phyloP scores from a whole-genome alignment of 2,329 filamentous ascomycete species.

The Trichoderma sp. region DNA sequence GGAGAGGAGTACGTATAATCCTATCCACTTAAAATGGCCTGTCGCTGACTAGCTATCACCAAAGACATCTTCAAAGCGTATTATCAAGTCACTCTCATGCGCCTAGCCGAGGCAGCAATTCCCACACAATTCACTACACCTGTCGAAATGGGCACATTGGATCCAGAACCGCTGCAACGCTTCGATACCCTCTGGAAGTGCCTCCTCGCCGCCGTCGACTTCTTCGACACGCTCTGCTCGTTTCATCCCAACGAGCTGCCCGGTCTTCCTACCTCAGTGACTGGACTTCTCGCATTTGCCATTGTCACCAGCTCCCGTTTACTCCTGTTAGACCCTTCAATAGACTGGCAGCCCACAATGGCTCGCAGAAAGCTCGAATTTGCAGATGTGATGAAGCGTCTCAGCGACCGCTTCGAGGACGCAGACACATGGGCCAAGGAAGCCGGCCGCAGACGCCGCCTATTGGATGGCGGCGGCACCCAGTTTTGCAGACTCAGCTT shows the following conservation, averaged over 20 bases:
- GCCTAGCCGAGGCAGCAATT: conserved; percentile 40
- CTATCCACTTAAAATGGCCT: not conserved
- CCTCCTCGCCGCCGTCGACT: conserved; percentile 30
- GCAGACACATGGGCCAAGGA: conserved; percentile 29
- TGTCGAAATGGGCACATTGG: conserved; percentile 6
- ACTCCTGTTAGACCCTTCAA: conserved; percentile 32
- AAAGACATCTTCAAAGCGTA: conserved; percentile 36
- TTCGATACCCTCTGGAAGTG: conserved; percentile 39
- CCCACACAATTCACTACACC: conserved; percentile 26
- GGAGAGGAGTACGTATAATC: conserved; percentile 21
- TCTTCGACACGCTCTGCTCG: conserved; percentile 28
- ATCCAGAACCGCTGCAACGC: conserved; percentile 28
- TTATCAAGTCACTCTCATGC: conserved; percentile 33
- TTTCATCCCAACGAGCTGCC: conserved; percentile 29
- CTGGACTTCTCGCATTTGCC: conserved; percentile 33
- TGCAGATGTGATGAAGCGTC: conserved; percentile 25
- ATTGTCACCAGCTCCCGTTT: conserved; percentile 37
- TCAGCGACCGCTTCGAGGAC: conserved; percentile 34
- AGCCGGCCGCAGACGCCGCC: conserved; percentile 26
- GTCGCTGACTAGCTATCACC: not conserved
- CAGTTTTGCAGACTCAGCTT: conserved; percentile 33
- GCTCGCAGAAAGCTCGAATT: conserved; percentile 37
- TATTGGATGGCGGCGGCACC: conserved; percentile 32
- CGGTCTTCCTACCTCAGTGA: conserved; percentile 32
- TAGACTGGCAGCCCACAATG: conserved; percentile 37